Base-by-base conservation (phyloP, 2,329 filamentous ascomycete species). In the Hirsutella rhossiliensis region DNA sequence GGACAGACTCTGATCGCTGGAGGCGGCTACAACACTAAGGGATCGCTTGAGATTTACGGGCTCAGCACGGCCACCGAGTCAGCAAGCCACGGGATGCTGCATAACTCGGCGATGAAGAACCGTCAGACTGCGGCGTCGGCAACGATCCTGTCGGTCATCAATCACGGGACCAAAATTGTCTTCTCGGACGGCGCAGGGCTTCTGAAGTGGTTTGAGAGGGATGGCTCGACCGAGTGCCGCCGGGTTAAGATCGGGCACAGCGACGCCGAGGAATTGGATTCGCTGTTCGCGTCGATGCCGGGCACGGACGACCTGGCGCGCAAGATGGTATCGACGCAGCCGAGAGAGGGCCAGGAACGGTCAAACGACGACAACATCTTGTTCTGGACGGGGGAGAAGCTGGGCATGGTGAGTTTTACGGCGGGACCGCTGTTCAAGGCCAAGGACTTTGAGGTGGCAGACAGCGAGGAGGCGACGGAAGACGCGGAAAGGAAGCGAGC, bases 21-120 rank as follows among this genome's bases (percentile, higher is more conserved):
- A 34, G 90, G 89, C 5, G 86, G 90, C 57, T 96, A 96, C 66
- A 94, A 92, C 53, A 87, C 84, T 29, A 89, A 92, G 60, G 90
- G 90, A 1, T 89, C 84, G 0, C 68, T 97, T 2, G 90, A 97
- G 57, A 66, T 95, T n/a, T 95, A 94, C 60, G 79, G 80, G 13
- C 64, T 87, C 20, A 63, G 51, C 37, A 57, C 51, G 38, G 56
- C 44, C 47, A 54, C 49, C 19, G 52, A 54, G n/a, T 48, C 54
- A 49, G 58, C 42, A 32, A 59, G 47, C 45, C 53, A 43, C 45
- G 50, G 42, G 43, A 48, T 54, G 42, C 45, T 53, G 39, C 65
- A 69, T 39, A 68, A 71, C 42, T 73, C 72, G 19, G 64, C 67
- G 12, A 78, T 81, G 59, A 81, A 82, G 51, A 97, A 97, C 53